Evolutionary conservation across 1,284 basidiomycete genomes (phyloP), one percentile per base, ranked within the genome.

Genomic region (Apiotrichum gamsii): DNA sequence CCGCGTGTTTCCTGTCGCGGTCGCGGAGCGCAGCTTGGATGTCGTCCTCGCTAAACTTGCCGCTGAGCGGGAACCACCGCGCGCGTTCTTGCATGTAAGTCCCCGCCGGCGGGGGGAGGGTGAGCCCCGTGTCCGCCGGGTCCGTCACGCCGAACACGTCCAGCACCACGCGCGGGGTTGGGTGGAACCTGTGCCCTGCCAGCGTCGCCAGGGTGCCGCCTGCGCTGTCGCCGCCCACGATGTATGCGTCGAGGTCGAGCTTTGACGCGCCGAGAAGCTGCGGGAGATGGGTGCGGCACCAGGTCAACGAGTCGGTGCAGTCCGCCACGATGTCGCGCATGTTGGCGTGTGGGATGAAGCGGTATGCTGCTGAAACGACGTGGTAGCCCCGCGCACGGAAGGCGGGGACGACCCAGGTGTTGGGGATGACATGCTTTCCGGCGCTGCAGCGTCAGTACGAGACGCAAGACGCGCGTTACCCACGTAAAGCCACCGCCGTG

Each of bases 181-280:
- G 38, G 10, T 2, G 1, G 15, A 35, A 13, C 10, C 9, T 5
- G 23, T 20, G 21, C 1, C 30, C 37, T 9, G 8, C 14, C 2
- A 46, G 32, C 8, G 30, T 16, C 3, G 48, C 24, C 2, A 62
- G 36, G 2, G 43, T 43, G 4, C 58, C 63, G n/a, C 64, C 64
- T 1, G 64, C 60, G 1, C 51, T 55, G 41, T 66, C 64, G 1
- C 64, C 64, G 4, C 40, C 62, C 4, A 59, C 53, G 21, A 57
- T 43, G 34, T 52, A 60, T 11, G 36, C 16, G 15, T 57, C 44
- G 6, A 61, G 18, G 29, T 56, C 52, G 18, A 59, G 39, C 6
- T 28, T 28, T 16, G 8, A 32, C 5, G 16, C 25, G 25, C 25
- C 25, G 25, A 28, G 25, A 11, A 28, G 6, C 25, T 28, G 6